Evolutionary conservation across 164 flowering plant genomes (phyloP).

Genomic region (Cinnamomum micranthum): DNA sequence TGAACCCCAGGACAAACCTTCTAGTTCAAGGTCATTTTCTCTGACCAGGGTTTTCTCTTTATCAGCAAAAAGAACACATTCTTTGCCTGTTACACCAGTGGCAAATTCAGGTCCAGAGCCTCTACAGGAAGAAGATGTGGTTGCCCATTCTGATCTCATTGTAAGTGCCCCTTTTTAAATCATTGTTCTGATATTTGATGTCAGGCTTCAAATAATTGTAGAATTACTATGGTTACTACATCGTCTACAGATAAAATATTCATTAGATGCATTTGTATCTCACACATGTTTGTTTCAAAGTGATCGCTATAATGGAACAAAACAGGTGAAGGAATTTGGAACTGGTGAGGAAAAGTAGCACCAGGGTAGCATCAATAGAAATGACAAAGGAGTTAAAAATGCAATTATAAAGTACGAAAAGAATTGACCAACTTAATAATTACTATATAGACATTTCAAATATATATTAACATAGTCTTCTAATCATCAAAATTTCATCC

Average conservation of each 20-base stretch:
- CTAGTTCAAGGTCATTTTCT: slow-evolving; percentile 58
- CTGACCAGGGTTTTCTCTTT: slow-evolving; percentile 43
- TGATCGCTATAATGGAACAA: neutral
- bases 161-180: slow-evolving; percentile 31
- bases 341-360: neutral
- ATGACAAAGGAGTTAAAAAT: neutral
- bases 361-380: neutral
- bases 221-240: neutral
- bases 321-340: neutral
- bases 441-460: neutral
- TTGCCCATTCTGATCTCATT: slow-evolving; percentile 21
- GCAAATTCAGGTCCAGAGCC: slow-evolving; percentile 29
- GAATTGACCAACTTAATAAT: neutral
- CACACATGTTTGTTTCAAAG: neutral
- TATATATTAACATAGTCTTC: no score
- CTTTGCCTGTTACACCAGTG: slow-evolving; percentile 54
- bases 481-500: no score
- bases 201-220: neutral
- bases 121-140: slow-evolving; percentile 24
- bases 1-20: slow-evolving; percentile 38
- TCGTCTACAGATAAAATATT: no score
- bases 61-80: slow-evolving; percentile 36
- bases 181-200: neutral
- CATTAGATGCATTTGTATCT: neutral
- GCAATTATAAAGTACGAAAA: neutral